Conservation (phyloP, 345 rosid genomes). For the Euphorbia peplus region DNA sequence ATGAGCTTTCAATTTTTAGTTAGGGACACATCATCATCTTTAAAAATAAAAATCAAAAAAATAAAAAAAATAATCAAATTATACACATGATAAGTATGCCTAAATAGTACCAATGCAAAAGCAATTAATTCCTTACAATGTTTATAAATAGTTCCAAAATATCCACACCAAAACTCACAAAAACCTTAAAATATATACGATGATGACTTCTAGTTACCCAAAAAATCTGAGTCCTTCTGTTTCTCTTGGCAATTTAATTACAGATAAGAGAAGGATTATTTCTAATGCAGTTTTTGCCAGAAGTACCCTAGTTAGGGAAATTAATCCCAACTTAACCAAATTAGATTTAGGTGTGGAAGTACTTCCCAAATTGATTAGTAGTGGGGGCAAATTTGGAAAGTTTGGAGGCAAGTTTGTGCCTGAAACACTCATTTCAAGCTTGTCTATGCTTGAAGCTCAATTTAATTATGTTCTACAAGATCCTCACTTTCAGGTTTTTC, state of each 20-base stretch:
- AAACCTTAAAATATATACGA: too few species aligned
- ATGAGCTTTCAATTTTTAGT: too few species aligned
- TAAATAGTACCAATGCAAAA: too few species aligned
- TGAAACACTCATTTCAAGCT: constrained; percentile 51
- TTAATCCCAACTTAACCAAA: not conserved
- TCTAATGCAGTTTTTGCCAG: not conserved
- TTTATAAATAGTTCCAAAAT: too few species aligned
- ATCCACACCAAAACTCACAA: too few species aligned
- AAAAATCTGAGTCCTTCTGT: not conserved
- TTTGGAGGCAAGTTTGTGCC: constrained; percentile 85
- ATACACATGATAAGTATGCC: too few species aligned
- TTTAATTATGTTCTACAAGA: constrained; percentile 45
- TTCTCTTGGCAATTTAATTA: too few species aligned
- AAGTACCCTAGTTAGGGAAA: not conserved
- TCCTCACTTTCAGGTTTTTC: constrained; percentile 61
- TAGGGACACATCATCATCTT: too few species aligned
- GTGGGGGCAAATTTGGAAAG: constrained; percentile 51
- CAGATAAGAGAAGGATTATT: not conserved
- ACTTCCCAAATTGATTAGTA: not conserved
- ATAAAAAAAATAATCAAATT: too few species aligned
- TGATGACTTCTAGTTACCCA: not conserved
- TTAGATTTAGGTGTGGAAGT: not conserved
- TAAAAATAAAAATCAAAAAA: too few species aligned
- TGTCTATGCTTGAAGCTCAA: constrained; percentile 56
- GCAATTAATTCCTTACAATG: too few species aligned